A percentile compares a stretch with the other conserved stretches of the same genome.
Evolutionary conservation across 2,329 filamentous ascomycete genomes (phyloP).

Genomic region (Pseudogymnoascus sp.): DNA sequence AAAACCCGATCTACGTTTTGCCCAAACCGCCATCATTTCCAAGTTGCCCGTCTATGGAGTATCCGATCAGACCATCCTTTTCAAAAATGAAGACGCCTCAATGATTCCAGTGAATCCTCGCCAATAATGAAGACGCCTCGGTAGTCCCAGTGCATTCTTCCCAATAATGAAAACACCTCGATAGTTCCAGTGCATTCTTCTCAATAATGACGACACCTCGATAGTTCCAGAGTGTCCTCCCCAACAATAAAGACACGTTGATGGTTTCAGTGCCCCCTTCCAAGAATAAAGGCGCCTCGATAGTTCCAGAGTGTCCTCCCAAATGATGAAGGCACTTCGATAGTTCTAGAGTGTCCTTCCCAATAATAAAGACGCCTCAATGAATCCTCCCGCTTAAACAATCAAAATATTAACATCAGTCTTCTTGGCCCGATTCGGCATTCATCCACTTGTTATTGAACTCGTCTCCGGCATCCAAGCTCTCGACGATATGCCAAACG

Average conservation of each 20-base stretch:
- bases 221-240: not conserved
- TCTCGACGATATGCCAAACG: slow-evolving; percentile 26
- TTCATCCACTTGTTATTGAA: slow-evolving; percentile 29
- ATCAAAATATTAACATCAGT: slow-evolving; percentile 7
- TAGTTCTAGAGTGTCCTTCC: not conserved
- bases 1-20: not conserved
- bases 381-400: not conserved
- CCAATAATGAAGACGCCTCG: not conserved
- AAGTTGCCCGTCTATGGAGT: not conserved
- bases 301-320: not conserved
- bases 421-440: slow-evolving; percentile 9
- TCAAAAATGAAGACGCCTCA: not conserved
- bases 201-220: not conserved
- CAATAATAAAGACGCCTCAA: not conserved
- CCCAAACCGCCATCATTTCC: not conserved
- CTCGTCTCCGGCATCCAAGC: slow-evolving; percentile 24
- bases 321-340: not conserved
- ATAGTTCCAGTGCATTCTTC: not conserved
- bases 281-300: not conserved
- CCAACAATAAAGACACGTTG: not conserved
- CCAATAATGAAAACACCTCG: not conserved
- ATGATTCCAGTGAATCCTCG: not conserved
- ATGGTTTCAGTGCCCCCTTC: not conserved
- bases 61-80: not conserved
- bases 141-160: not conserved